phyloP scores from a whole-genome alignment of 2,329 filamentous ascomycete genomes.

The Cryphonectria japonica region DNA sequence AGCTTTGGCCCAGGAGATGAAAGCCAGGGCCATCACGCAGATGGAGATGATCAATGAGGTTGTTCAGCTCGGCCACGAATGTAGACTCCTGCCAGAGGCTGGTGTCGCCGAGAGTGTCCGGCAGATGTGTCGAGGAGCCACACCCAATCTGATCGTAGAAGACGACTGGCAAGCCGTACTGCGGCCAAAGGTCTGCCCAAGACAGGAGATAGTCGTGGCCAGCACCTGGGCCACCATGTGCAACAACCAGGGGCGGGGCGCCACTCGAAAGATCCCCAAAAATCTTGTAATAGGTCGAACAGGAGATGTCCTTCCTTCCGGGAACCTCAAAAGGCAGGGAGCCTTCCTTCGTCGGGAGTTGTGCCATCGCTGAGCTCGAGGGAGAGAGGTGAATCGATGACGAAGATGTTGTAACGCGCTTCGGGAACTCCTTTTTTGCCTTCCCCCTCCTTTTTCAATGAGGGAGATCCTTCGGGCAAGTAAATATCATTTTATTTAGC shows the following conservation, averaged over 20 bases:
- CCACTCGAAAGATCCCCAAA: conserved; percentile 18
- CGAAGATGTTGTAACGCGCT: not conserved
- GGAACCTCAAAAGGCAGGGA: conserved; percentile 12
- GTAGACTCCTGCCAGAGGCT: conserved; percentile 34
- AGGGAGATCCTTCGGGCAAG: not conserved
- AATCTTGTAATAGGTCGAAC: conserved; percentile 24
- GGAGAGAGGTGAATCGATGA: not conserved
- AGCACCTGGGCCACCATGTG: conserved; percentile 50
- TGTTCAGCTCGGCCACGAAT: conserved; percentile 34
- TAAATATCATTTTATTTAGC: not conserved
- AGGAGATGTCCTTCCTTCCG: not conserved
- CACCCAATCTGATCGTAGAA: conserved; percentile 59
- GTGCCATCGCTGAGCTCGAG: not conserved
- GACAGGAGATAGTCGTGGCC: conserved; percentile 45
- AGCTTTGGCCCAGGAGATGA: conserved; percentile 23
- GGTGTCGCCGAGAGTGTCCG: conserved; percentile 40
- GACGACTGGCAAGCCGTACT: conserved; percentile 45
- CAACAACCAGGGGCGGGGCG: conserved; percentile 12
- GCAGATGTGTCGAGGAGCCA: conserved; percentile 51
- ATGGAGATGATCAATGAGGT: conserved; percentile 31
- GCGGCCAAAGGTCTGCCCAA: conserved; percentile 20
- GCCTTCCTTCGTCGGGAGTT: conserved; percentile 14
- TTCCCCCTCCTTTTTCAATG: not conserved
- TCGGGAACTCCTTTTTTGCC: not conserved
- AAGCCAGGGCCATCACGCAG: conserved; percentile 23